A percentile compares a stretch with the other conserved stretches of the same genome.
phyloP scores from a whole-genome alignment of 2,329 filamentous ascomycete genomes.

The Colletotrichum destructivum region DNA sequence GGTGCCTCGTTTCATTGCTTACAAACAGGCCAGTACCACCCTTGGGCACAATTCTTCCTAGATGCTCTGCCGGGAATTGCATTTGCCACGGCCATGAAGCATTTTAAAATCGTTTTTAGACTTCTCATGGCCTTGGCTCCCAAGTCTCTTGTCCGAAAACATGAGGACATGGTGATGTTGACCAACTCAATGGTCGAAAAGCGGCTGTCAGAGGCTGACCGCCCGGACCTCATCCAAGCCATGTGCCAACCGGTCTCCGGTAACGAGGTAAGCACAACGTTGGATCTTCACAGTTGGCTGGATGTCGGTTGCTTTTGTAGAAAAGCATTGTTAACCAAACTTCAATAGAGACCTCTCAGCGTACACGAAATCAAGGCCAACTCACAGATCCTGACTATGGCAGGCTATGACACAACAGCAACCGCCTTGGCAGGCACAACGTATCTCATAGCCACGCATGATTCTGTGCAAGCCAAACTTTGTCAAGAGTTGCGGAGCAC shows the following conservation, averaged over 20 bases:
- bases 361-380: constrained; percentile 36
- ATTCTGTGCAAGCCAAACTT: constrained; percentile 48
- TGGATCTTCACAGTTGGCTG: not conserved
- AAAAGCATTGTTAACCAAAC: not conserved
- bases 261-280: not conserved
- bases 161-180: not conserved
- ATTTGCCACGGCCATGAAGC: constrained; percentile 42
- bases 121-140: not conserved
- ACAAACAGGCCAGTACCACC: constrained; percentile 43
- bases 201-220: not conserved
- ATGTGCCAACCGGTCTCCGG: constrained; percentile 2
- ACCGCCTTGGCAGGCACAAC: constrained; percentile 47
- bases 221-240: not conserved
- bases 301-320: too few species aligned
- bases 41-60: constrained; percentile 44
- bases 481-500: constrained; percentile 54
- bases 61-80: constrained; percentile 13
- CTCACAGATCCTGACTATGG: constrained; percentile 46
- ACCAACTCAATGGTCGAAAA: constrained; percentile 7
- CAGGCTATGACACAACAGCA: constrained; percentile 53
- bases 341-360: not conserved
- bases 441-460: constrained; percentile 50
- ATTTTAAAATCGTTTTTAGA: not conserved
- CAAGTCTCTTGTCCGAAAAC: constrained; percentile 11
- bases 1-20: constrained; percentile 48